These are phyloP conservation scores for Pseudomonodictys pantanalensis DNA, from an alignment of 495 filamentous ascomycete species.

Conservation along the genomic window DNA sequence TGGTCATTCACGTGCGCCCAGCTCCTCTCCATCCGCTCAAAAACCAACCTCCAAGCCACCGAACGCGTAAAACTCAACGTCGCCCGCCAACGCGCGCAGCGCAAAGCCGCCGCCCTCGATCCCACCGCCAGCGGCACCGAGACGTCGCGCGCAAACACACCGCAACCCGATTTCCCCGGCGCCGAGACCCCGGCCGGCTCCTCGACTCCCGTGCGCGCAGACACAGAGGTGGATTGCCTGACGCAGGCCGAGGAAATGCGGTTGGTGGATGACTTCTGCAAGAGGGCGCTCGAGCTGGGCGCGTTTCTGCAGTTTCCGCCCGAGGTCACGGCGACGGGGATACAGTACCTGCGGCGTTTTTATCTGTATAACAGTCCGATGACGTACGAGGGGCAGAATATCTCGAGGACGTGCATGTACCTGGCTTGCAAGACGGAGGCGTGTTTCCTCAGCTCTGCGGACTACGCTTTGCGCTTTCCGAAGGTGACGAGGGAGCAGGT, in stretches of 20 bases:
- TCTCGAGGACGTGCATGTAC: slow-evolving; percentile 83
- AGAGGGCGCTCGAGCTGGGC: slow-evolving; percentile 38
- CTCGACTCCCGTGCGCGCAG: slow-evolving; percentile 13
- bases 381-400: slow-evolving; percentile 86
- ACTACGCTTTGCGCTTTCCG: slow-evolving; percentile 59
- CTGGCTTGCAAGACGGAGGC: slow-evolving; percentile 90
- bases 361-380: slow-evolving; percentile 91
- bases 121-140: slow-evolving; percentile 41
- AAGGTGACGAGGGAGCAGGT: slow-evolving; percentile 71
- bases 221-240: slow-evolving; percentile 65
- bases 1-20: slow-evolving; percentile 88
- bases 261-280: slow-evolving; percentile 77
- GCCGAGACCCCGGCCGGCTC: slow-evolving; percentile 21
- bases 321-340: slow-evolving; percentile 82
- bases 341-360: slow-evolving; percentile 89
- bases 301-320: slow-evolving; percentile 69
- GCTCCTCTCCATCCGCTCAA: slow-evolving; percentile 64
- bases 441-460: slow-evolving; percentile 66
- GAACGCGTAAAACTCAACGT: slow-evolving; percentile 67
- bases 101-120: slow-evolving; percentile 29
- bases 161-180: no score
- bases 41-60: slow-evolving; percentile 71
- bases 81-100: slow-evolving; percentile 47
- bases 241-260: slow-evolving; percentile 77
- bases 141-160: slow-evolving; percentile 28